Evolutionary conservation across 2,329 filamentous ascomycete genomes (phyloP).

Genomic region (Botrytis tulipae): DNA sequence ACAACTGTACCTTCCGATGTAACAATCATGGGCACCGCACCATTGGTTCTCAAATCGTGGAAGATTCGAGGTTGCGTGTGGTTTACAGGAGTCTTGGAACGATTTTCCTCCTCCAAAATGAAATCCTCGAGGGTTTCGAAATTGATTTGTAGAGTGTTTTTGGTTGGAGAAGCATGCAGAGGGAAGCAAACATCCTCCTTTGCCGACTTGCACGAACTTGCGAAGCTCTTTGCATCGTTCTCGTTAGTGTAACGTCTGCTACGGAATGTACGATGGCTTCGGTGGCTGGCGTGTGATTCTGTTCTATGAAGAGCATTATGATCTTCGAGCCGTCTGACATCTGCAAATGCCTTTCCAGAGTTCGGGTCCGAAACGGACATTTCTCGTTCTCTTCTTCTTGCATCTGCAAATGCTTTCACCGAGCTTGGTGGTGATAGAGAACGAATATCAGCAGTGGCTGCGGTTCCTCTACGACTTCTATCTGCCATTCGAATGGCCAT

Average conservation of each 20-base stretch:
- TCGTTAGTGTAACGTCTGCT: conserved; percentile 59
- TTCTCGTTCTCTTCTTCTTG: conserved; percentile 76
- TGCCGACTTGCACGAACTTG: conserved; percentile 65
- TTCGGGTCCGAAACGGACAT: conserved; percentile 66
- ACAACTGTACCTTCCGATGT: conserved; percentile 58
- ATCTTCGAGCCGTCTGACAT: conserved; percentile 72
- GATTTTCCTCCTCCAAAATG: conserved; percentile 62
- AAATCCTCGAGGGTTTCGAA: conserved; percentile 95
- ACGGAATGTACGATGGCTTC: conserved; percentile 54
- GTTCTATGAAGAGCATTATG: conserved; percentile 63
- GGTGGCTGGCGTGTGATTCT: conserved; percentile 65
- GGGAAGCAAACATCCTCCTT: conserved; percentile 91
- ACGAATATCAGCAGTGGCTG: conserved; percentile 59
- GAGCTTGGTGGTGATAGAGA: conserved; percentile 91
- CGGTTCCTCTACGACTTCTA: conserved; percentile 50
- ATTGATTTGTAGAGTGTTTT: conserved; percentile 79
- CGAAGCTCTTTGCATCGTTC: conserved; percentile 60
- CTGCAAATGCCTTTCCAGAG: conserved; percentile 91
- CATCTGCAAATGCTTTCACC: conserved; percentile 93
- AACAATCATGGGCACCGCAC: conserved; percentile 25
- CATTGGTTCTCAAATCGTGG: conserved; percentile 36
- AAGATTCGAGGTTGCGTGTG: conserved; percentile 37
- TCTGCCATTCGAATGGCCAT: conserved; percentile 34
- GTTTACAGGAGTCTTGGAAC: conserved; percentile 41
- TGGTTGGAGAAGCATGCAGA: conserved; percentile 62